These are phyloP conservation scores for Pichia paraexigua DNA, from an alignment of 805 yeast species.

Conservation along the genomic window DNA sequence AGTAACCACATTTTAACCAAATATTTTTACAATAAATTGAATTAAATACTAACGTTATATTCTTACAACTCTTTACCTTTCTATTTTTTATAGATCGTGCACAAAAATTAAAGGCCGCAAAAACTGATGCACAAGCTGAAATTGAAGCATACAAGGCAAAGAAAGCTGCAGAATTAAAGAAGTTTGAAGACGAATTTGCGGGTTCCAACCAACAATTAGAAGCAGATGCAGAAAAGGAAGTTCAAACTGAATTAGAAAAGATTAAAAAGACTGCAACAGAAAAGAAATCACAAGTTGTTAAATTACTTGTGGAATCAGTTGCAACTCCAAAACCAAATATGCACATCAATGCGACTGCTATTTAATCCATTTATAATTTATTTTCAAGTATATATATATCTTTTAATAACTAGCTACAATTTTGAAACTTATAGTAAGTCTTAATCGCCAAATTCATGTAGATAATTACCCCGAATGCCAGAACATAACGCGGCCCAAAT, in stretches of 20 bases:
- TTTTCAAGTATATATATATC: background rate
- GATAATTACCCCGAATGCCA: background rate
- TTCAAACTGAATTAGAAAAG: conserved; percentile 58
- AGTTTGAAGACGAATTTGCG: conserved; percentile 62
- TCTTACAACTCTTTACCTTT: background rate
- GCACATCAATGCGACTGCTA: conserved; percentile 48
- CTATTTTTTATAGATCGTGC: conserved; percentile 48
- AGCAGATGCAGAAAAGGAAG: conserved; percentile 67
- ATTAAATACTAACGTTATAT: conserved; percentile 11
- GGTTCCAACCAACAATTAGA: conserved; percentile 73
- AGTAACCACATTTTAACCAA: background rate
- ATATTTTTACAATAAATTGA: background rate
- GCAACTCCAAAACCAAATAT: conserved; percentile 72
- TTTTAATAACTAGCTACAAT: background rate
- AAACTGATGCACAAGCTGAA: conserved; percentile 85
- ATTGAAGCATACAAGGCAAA: conserved; percentile 76
- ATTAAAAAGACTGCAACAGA: conserved; percentile 56
- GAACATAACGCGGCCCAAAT: background rate
- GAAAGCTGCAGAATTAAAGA: conserved; percentile 75
- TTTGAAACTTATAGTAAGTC: background rate
- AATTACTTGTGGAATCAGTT: conserved; percentile 72
- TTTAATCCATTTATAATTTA: background rate
- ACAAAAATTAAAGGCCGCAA: conserved; percentile 85
- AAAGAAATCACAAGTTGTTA: conserved; percentile 61
- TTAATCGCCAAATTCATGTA: background rate